phyloP scores from a whole-genome alignment of 768 basidiomycete genomes.

The Pleurotus tuoliensis region DNA sequence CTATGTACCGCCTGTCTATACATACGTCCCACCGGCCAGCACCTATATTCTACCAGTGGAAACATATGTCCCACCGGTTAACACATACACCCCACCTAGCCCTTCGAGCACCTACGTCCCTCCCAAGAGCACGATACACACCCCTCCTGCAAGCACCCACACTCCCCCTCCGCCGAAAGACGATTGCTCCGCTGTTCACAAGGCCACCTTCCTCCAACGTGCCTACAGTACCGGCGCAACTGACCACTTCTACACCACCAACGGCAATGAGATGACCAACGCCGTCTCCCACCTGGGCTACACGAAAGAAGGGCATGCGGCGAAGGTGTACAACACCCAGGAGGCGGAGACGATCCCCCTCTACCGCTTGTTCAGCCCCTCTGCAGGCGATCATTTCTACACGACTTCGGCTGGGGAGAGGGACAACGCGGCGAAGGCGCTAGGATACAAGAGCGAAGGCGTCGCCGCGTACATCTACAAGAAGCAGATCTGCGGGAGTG shows the following conservation, averaged over 20 bases:
- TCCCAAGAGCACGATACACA: too few species aligned
- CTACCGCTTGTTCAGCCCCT: constrained; percentile 1
- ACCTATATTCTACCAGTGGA: neutral
- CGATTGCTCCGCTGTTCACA: neutral
- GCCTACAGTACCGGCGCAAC: neutral
- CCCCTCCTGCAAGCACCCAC: neutral
- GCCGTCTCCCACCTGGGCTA: neutral
- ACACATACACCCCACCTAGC: too few species aligned
- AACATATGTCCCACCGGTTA: neutral
- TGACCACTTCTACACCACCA: constrained; percentile 7
- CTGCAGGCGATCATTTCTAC: constrained; percentile 2
- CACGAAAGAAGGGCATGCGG: neutral
- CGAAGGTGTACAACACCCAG: constrained; percentile 3
- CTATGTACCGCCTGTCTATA: too few species aligned
- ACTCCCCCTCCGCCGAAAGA: neutral
- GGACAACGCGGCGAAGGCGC: constrained; percentile 1
- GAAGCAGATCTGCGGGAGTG: constrained; percentile 3
- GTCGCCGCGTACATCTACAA: neutral
- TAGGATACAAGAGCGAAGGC: constrained; percentile 5
- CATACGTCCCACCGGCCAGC: neutral
- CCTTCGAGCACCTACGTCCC: too few species aligned
- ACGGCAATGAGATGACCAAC: constrained; percentile 4
- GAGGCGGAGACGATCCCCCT: constrained; percentile 8
- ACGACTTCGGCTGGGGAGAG: constrained; percentile 1
- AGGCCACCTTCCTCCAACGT: constrained; percentile 3